Base-by-base conservation (phyloP, 768 basidiomycete species). In the Psilocybe subaeruginosa region DNA sequence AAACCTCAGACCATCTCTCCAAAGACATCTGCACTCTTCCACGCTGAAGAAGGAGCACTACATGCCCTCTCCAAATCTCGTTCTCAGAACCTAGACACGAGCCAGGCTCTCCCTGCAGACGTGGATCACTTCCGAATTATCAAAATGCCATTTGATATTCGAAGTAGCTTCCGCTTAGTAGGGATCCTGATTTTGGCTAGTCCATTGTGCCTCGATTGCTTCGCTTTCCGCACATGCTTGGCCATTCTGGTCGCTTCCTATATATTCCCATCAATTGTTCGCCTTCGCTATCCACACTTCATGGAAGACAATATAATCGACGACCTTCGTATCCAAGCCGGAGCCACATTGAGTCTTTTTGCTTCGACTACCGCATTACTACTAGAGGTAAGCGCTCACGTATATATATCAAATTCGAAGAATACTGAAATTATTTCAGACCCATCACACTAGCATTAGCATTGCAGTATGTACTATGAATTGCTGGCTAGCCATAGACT, bases 381-480 rank as follows among this genome's bases (percentile, higher is more conserved):
- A 14, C 54, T 56, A 1, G 41, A 56, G 54, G 54, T 56, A 45
- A 30, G 1, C 11, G 3, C 5, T 12, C 19, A 41, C 43, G 8
- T 30, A 8, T 23, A 30, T n/a, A 16, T 29, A 14, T 14, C 6
- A 8, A 39, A 43, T 41, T 9, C 14, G 19, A 16, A 17, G 31
- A n/a, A 16, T 9, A 16, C 31, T 35, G 5, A 16, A 31, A 17
- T 12, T 12, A 4, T 17, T 5, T 27, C 30, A 56, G 54, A 31
- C 43, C 12, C 54, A 56, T 56, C 41, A 56, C 43, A 45, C 37
- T 12, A 46, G 41, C 14, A 56, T 56, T 41, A 56, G 54, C 41
- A 9, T 46, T 11, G 54, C 54, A 9, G 54, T 56, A 46, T 8
- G 54, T 45, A 4, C 11, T 19, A 6, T 41, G 19, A 8, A 6